phyloP scores from a whole-genome alignment of 352 stramenopile genomes.

The Aphanomyces astaci region DNA sequence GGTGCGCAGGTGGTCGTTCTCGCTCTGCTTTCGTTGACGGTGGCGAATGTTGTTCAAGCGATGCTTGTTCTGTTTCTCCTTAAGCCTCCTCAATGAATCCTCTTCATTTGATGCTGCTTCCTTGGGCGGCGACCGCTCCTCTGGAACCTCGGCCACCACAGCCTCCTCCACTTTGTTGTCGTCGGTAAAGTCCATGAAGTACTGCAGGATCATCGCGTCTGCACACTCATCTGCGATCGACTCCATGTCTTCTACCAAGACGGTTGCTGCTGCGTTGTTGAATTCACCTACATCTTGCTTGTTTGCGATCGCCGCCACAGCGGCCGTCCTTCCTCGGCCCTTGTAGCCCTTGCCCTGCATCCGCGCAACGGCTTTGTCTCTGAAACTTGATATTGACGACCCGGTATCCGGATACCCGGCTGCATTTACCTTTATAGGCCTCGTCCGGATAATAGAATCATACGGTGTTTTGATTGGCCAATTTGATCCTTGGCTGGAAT shows the following conservation, averaged over 20 bases:
- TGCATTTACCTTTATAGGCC: background rate
- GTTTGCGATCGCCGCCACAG: background rate
- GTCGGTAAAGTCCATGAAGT: slow-evolving; percentile 14
- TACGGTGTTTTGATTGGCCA: slow-evolving; percentile 1
- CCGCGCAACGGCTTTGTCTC: background rate
- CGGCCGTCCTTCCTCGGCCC: background rate
- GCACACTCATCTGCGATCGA: background rate
- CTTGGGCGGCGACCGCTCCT: background rate
- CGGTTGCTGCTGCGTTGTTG: background rate
- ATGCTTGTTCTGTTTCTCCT: slow-evolving; percentile 9
- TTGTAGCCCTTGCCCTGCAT: background rate
- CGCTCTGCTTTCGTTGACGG: slow-evolving; percentile 17
- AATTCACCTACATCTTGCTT: background rate
- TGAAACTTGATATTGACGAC: background rate
- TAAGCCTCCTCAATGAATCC: background rate
- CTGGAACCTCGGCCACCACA: background rate
- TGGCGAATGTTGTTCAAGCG: slow-evolving; percentile 23
- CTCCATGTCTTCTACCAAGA: background rate
- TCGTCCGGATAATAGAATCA: background rate
- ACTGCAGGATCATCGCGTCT: slow-evolving; percentile 12
- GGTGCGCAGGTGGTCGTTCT: slow-evolving; percentile 7
- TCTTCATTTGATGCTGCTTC: background rate
- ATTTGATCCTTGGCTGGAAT: slow-evolving; percentile 14
- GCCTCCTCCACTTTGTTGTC: background rate
- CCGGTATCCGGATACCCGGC: background rate